Evolutionary conservation across 2,329 filamentous ascomycete genomes (phyloP), one percentile per base, ranked within the genome.

Genomic region (Acrodontium crateriforme): DNA sequence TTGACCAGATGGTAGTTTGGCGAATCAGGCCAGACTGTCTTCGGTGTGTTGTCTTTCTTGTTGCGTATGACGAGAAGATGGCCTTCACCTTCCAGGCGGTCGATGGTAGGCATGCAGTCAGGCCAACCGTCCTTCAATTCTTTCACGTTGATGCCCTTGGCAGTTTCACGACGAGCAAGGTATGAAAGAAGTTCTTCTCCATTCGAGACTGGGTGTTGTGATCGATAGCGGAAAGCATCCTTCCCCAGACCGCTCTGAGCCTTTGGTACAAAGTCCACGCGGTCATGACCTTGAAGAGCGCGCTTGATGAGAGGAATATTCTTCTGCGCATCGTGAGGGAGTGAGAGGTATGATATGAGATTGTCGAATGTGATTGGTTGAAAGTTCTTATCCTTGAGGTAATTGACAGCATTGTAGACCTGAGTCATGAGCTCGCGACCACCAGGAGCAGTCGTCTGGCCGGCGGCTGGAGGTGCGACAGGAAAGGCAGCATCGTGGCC

Each of bases 91-190:
- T 94, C 87, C 28, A 98, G 67, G 41, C 71, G 65, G 37, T 78
- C 70, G 50, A 98, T 78, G 7, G 78, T 70, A 12, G 77, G 70
- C 35, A 85, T 74, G 47, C 83, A 91, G 44, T 78, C 76, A 14
- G 78, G 74, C 89, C 89, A 98, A 38, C 89, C 89, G 52, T 98
- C 89, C 57, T 93, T 92, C 36, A 98, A 69, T 45, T 94, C 84
- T 53, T 83, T 84, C 37, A 95, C 82, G 19, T 67, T 68, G 30
- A 95, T 71, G 9, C 82, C 83, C 39, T 78, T 74, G 2, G 82
- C 80, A 34, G 84, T 84, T 28, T 71, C 73, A 56, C 85, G 84
- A 29, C 68, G 66, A 56, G 93, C 84, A 17, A 98, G 69, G 49
- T 82, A 78, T 30, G 69, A 71, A 30, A 92, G 71, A 30, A 98